Conservation (phyloP, 352 stramenopile species). For the Pythium monospermum region DNA sequence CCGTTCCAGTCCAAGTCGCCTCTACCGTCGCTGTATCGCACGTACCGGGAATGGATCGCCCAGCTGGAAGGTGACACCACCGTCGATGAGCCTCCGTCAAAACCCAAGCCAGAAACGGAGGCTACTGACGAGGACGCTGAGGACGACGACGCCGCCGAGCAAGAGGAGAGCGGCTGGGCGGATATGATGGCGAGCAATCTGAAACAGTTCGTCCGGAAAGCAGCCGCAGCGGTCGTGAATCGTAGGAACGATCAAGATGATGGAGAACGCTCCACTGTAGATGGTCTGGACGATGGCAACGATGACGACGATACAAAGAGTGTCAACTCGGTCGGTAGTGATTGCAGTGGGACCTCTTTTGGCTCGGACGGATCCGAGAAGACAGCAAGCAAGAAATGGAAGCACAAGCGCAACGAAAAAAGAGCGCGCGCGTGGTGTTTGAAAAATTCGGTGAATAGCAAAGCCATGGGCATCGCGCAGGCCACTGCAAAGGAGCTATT, state of each 20-base stretch:
- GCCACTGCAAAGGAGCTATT: constrained; percentile 13
- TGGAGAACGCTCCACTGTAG: not conserved
- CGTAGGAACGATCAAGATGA: too few species aligned
- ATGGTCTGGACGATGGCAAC: not conserved
- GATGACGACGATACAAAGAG: constrained; percentile 11
- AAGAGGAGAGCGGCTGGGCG: too few species aligned
- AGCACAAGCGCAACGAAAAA: constrained; percentile 11
- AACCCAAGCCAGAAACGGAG: constrained; percentile 4
- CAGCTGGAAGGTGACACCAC: constrained; percentile 9
- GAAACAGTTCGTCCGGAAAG: not conserved
- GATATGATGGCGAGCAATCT: too few species aligned
- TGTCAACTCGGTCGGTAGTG: not conserved
- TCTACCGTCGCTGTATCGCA: constrained; percentile 22
- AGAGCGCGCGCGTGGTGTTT: constrained; percentile 19
- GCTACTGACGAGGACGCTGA: constrained; percentile 11
- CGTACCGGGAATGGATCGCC: constrained; percentile 11
- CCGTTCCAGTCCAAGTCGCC: too few species aligned
- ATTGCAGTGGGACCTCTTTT: not conserved
- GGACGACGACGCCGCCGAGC: constrained; percentile 2
- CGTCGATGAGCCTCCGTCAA: not conserved
- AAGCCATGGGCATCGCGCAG: constrained; percentile 21
- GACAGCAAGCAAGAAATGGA: constrained; percentile 5
- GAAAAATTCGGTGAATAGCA: constrained; percentile 17
- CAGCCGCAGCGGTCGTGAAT: too few species aligned
- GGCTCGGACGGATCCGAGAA: not conserved